Conservation (phyloP, 345 rosid genomes). For the Citrus glauca region DNA sequence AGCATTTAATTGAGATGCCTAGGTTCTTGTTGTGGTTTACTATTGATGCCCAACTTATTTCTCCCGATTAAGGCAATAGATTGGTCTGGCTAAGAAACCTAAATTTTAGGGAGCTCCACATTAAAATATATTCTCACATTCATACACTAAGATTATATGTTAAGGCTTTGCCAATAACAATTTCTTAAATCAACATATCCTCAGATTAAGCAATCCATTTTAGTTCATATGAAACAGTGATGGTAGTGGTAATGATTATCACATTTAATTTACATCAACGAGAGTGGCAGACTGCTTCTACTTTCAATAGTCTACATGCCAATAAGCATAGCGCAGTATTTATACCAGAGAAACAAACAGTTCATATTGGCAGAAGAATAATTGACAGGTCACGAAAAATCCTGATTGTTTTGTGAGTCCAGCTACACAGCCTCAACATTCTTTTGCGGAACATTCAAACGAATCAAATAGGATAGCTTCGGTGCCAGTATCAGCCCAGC, state of each 20-base stretch:
- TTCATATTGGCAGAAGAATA: background rate
- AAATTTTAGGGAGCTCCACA: too few species aligned
- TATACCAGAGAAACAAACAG: background rate
- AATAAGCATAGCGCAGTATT: background rate
- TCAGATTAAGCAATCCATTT: background rate
- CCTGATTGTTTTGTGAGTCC: background rate
- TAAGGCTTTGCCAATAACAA: background rate
- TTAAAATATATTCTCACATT: background rate
- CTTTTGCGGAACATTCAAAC: background rate
- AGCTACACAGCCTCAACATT: background rate
- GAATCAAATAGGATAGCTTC: background rate
- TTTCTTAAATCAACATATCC: background rate
- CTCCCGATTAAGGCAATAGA: background rate
- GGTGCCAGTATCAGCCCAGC: conserved; percentile 35
- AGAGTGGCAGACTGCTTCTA: background rate
- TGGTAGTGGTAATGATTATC: background rate
- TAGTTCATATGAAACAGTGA: background rate
- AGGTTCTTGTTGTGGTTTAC: background rate
- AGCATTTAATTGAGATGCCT: background rate
- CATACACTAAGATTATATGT: background rate
- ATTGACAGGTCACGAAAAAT: background rate
- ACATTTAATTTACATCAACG: background rate
- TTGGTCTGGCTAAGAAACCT: too few species aligned
- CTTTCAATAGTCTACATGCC: background rate
- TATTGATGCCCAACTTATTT: background rate